Conservation (phyloP, 495 filamentous ascomycete genomes). For the Cercophora sp. region DNA sequence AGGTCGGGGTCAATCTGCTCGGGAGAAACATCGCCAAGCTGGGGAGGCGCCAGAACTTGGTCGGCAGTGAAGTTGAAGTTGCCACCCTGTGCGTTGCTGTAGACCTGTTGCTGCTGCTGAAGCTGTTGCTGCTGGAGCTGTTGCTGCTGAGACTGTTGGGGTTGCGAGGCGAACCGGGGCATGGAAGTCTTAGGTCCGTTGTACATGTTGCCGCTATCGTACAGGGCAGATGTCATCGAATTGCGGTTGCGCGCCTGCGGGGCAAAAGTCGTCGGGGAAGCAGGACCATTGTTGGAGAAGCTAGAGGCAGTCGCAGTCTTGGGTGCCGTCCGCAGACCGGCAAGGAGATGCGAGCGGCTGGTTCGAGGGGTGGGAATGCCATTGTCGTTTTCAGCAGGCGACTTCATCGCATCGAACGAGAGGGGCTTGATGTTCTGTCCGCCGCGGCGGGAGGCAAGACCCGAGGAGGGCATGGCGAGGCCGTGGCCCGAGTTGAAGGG, state of each 20-base stretch:
- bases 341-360: constrained; percentile 90
- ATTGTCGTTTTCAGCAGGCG: constrained; percentile 46
- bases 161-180: constrained; percentile 38
- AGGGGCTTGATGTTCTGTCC: constrained; percentile 83
- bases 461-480: constrained; percentile 72
- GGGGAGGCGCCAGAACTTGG: constrained; percentile 81
- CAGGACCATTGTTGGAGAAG: constrained; percentile 66
- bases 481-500: constrained; percentile 64
- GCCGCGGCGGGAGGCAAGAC: constrained; percentile 75
- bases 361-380: constrained; percentile 77
- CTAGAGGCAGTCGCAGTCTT: constrained; percentile 68
- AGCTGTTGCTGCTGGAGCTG: no score
- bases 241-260: constrained; percentile 38
- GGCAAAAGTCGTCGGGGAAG: constrained; percentile 46
- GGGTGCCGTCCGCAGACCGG: constrained; percentile 87
- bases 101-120: constrained; percentile 34
- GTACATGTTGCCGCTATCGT: constrained; percentile 39
- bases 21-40: constrained; percentile 60
- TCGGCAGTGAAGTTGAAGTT: constrained; percentile 52
- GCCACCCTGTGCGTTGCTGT: constrained; percentile 14
- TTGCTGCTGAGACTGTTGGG: constrained; percentile 28
- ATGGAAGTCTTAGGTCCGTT: constrained; percentile 52
- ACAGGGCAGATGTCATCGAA: constrained; percentile 46
- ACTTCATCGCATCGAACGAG: constrained; percentile 63
- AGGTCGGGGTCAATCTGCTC: constrained; percentile 75